phyloP scores from a whole-genome alignment of 2,329 filamentous ascomycete species.

The Colletotrichum phormii region DNA sequence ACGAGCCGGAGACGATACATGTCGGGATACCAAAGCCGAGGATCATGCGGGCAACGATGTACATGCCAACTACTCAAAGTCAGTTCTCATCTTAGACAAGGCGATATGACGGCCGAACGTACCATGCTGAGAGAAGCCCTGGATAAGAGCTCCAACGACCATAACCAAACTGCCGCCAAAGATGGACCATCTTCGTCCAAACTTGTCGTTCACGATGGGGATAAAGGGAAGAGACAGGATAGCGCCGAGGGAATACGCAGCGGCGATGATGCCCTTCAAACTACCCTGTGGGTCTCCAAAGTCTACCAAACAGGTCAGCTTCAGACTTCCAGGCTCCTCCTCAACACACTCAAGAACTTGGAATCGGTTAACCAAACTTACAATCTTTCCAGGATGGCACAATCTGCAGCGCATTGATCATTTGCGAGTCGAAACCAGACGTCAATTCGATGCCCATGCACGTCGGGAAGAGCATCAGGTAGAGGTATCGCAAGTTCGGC shows the following conservation, averaged over 20 bases:
- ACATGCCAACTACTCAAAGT: constrained; percentile 58
- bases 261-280: constrained; percentile 65
- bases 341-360: background rate
- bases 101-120: constrained; percentile 32
- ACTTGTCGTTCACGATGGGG: constrained; percentile 63
- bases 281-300: constrained; percentile 58
- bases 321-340: constrained; percentile 18
- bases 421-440: constrained; percentile 58
- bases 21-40: constrained; percentile 71
- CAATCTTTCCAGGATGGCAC: constrained; percentile 50
- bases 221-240: constrained; percentile 69
- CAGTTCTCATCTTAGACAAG: background rate
- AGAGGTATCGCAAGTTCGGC: constrained; percentile 67
- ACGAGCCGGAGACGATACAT: constrained; percentile 69
- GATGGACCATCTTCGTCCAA: constrained; percentile 69
- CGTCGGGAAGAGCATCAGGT: constrained; percentile 68
- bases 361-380: constrained; percentile 42
- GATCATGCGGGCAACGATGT: constrained; percentile 68
- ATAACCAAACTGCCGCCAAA: constrained; percentile 65
- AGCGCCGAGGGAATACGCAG: constrained; percentile 70
- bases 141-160: constrained; percentile 65
- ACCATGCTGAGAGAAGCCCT: constrained; percentile 62
- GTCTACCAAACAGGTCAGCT: constrained; percentile 42
- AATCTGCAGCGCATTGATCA: constrained; percentile 58
- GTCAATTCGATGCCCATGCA: constrained; percentile 71